Conservation (phyloP, 2,329 filamentous ascomycete genomes). For the Aspergillus novoparasiticus region DNA sequence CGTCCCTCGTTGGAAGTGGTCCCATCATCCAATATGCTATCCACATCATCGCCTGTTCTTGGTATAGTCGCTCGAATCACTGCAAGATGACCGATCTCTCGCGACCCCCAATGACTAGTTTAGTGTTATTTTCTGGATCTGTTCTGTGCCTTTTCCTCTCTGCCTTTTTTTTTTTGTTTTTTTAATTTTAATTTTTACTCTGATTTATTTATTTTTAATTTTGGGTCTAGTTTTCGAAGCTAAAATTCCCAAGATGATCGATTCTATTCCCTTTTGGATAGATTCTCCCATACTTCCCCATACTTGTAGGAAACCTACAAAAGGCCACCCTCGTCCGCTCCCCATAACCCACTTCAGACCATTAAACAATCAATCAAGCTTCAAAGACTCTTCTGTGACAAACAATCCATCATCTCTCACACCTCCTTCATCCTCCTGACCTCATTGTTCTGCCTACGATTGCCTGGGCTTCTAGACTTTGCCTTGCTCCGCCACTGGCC, state of each 20-base stretch:
- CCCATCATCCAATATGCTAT: constrained; percentile 1
- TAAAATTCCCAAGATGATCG: constrained; percentile 2
- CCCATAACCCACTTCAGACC: constrained; percentile 3
- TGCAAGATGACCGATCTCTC: constrained; percentile 22
- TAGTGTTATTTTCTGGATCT: constrained; percentile 13
- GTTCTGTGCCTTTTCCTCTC: not conserved
- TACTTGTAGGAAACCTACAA: constrained; percentile 19
- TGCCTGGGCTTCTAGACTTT: constrained; percentile 1
- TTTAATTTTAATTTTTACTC: not conserved
- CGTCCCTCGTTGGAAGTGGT: constrained; percentile 1
- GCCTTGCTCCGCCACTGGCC: constrained; percentile 10
- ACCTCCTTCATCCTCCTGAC: not conserved
- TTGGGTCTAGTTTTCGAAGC: not conserved
- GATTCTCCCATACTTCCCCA: constrained; percentile 13
- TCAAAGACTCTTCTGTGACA: not conserved
- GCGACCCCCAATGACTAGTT: constrained; percentile 12
- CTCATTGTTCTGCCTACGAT: not conserved
- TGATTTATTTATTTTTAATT: constrained; percentile 10
- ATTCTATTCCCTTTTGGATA: constrained; percentile 9
- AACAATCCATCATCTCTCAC: constrained; percentile 14
- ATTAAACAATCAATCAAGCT: not conserved
- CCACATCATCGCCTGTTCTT: constrained; percentile 1
- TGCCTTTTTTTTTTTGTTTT: constrained; percentile 1
- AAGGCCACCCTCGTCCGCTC: constrained; percentile 12
- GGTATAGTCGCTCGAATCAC: constrained; percentile 7